Percentiles rank a stretch among this genome's conserved stretches.
Conservation (phyloP, 2,329 filamentous ascomycete genomes). For the Cladorrhinum sp. region DNA sequence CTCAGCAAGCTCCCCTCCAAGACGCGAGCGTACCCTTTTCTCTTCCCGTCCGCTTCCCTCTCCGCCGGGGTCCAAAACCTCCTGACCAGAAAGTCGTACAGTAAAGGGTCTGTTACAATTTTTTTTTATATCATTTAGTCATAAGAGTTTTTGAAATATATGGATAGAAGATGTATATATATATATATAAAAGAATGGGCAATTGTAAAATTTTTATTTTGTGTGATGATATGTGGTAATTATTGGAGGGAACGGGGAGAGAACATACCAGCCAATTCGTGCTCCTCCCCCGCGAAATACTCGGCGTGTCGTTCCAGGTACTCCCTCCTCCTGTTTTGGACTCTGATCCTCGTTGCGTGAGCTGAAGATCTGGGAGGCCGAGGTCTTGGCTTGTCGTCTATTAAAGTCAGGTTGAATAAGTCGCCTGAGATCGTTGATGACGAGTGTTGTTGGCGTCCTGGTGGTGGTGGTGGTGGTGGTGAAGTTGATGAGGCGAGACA, state of each 20-base stretch:
- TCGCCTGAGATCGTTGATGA: not conserved
- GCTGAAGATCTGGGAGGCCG: conserved; percentile 43
- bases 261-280: conserved; percentile 51
- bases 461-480: too few relatives aligned
- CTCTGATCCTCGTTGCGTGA: conserved; percentile 47
- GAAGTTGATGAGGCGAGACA: too few relatives aligned
- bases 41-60: conserved; percentile 67
- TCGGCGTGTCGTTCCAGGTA: conserved; percentile 70
- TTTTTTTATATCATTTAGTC: too few relatives aligned
- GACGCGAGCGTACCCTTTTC: conserved; percentile 74
- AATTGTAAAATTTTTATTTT: too few relatives aligned
- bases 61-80: conserved; percentile 72
- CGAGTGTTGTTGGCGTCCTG: too few relatives aligned
- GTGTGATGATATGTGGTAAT: too few relatives aligned
- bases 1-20: conserved; percentile 75
- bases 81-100: conserved; percentile 78
- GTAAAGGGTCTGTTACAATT: conserved; percentile 72
- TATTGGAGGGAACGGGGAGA: too few relatives aligned
- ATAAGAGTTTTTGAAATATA: too few relatives aligned
- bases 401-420: not conserved
- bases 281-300: conserved; percentile 61
- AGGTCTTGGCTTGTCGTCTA: conserved; percentile 36
- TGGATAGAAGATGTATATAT: not conserved
- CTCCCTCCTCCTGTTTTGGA: conserved; percentile 74
- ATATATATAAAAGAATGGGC: too few relatives aligned